These are phyloP conservation scores for Myriosclerotinia curreyana DNA, from an alignment of 2,329 filamentous ascomycete species.

Conservation along the genomic window DNA sequence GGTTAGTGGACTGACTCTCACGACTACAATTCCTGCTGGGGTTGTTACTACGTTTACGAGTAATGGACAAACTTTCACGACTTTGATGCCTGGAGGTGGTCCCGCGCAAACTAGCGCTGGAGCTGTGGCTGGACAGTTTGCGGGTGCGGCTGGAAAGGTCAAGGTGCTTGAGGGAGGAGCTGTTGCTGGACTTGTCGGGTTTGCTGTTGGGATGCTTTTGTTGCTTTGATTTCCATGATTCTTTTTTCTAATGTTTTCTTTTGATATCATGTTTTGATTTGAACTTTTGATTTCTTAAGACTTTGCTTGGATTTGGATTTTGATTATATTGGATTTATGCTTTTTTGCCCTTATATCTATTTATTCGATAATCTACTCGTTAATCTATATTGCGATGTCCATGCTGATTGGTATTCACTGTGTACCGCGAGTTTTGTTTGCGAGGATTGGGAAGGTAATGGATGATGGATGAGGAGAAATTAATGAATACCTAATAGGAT, in stretches of 20 bases:
- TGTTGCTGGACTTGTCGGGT: slow-evolving; percentile 15
- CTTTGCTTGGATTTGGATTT: no score
- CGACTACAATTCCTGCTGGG: background rate
- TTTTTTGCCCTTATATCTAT: background rate
- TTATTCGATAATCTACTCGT: no score
- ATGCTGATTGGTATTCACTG: background rate
- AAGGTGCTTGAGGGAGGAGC: slow-evolving; percentile 3
- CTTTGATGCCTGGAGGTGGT: background rate
- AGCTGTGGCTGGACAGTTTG: background rate
- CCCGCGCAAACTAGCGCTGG: slow-evolving; percentile 2
- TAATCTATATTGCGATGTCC: background rate
- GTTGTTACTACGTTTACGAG: background rate
- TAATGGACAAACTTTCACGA: slow-evolving; percentile 8
- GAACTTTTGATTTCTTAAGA: background rate
- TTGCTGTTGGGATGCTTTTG: slow-evolving; percentile 19
- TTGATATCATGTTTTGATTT: slow-evolving; percentile 16
- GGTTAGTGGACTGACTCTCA: background rate
- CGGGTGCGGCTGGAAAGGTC: background rate
- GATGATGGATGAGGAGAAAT: no score
- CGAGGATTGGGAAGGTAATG: slow-evolving; percentile 1
- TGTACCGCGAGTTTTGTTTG: background rate
- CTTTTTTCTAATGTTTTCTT: background rate
- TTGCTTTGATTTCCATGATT: slow-evolving; percentile 16
- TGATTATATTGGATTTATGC: background rate
- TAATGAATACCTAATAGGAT: background rate